Percentiles rank a stretch among this genome's conserved stretches.
These are phyloP conservation scores for Leptographium radiaticola DNA, from an alignment of 2,329 filamentous ascomycete genomes.

Conservation along the genomic window DNA sequence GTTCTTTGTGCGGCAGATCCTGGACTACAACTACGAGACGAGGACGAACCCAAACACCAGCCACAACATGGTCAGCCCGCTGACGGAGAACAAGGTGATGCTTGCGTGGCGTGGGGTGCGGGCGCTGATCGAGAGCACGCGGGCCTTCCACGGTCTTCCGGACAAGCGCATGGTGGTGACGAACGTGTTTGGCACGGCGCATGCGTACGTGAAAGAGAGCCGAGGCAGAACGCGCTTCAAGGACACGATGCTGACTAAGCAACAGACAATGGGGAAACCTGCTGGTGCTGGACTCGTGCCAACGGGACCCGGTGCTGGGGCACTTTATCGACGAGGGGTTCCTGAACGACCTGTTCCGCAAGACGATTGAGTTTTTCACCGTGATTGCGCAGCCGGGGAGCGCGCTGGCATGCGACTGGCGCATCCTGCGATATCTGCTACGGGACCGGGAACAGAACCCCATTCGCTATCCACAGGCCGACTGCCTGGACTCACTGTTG, in stretches of 20 bases:
- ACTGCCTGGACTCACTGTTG: not conserved
- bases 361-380: conserved; percentile 65
- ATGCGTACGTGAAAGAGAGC: conserved; percentile 58
- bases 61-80: not conserved
- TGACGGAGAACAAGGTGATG: conserved; percentile 33
- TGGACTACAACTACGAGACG: conserved; percentile 31
- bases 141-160: conserved; percentile 58
- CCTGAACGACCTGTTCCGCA: conserved; percentile 49
- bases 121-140: conserved; percentile 73
- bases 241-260: not conserved
- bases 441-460: conserved; percentile 1
- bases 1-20: conserved; percentile 51
- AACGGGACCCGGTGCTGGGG: conserved; percentile 49
- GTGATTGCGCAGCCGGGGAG: conserved; percentile 61
- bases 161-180: conserved; percentile 68
- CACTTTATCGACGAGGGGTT: conserved; percentile 40
- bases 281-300: conserved; percentile 75
- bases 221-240: not conserved
- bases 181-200: conserved; percentile 91
- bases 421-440: conserved; percentile 49
- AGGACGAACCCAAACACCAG: conserved; percentile 13
- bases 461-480: not conserved
- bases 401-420: conserved; percentile 58
- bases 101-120: conserved; percentile 52
- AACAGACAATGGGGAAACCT: conserved; percentile 91